Evolutionary conservation across 768 basidiomycete species (phyloP).

Genomic region (Steccherinum ochraceum): DNA sequence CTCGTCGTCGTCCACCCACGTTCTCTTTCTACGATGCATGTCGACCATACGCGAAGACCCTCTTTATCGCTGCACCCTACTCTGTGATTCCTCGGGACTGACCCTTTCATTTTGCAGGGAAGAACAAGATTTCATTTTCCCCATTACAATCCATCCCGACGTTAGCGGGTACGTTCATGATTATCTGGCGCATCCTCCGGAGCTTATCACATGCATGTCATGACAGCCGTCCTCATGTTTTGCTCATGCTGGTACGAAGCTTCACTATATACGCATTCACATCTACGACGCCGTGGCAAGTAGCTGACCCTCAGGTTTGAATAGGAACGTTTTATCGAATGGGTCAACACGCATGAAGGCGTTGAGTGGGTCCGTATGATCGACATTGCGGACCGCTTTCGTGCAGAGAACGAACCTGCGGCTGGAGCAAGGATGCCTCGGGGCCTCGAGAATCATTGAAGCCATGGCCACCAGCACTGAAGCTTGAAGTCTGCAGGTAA

Average conservation of each 20-base stretch:
- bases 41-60: not conserved
- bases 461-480: too few species aligned
- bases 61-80: not conserved
- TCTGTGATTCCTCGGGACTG: not conserved
- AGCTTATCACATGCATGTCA: too few species aligned
- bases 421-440: slow-evolving; percentile 51
- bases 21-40: too few species aligned
- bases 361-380: slow-evolving; percentile 69
- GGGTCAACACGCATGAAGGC: slow-evolving; percentile 63
- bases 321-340: slow-evolving; percentile 68
- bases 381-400: slow-evolving; percentile 60
- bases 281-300: not conserved
- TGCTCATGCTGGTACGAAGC: slow-evolving; percentile 59
- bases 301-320: not conserved
- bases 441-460: too few species aligned
- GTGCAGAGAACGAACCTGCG: slow-evolving; percentile 41
- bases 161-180: slow-evolving; percentile 60
- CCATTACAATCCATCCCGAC: slow-evolving; percentile 75
- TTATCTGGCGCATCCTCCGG: too few species aligned
- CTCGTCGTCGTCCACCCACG: not conserved
- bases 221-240: slow-evolving; percentile 65
- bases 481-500: too few species aligned
- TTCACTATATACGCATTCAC: not conserved
- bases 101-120: slow-evolving; percentile 32
- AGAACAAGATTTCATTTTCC: slow-evolving; percentile 63